A percentile compares a stretch with the other conserved stretches of the same genome.
phyloP scores from a whole-genome alignment of 2,329 filamentous ascomycete genomes.

The Simplicillium sp. region DNA sequence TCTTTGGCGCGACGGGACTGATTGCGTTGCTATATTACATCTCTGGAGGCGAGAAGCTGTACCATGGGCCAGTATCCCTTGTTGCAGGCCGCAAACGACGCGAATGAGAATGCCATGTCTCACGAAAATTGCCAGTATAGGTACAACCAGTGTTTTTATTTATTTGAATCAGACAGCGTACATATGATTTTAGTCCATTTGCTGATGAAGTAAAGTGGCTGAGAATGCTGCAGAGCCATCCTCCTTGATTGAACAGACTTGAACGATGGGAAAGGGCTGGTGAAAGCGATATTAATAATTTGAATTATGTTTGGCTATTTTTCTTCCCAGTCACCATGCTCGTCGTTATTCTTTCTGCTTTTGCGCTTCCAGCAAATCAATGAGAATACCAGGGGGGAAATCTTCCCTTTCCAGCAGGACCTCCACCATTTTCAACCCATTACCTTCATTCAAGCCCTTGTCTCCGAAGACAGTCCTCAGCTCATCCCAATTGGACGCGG shows the following conservation, averaged over 20 bases:
- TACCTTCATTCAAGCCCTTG: conserved; percentile 43
- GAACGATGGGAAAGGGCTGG: too few relatives aligned
- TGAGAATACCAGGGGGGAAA: conserved; percentile 14
- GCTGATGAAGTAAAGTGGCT: too few relatives aligned
- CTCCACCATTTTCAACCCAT: conserved; percentile 22
- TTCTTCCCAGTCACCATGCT: too few relatives aligned
- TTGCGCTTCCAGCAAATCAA: conserved; percentile 8
- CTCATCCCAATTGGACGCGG: conserved; percentile 60
- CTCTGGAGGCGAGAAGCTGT: conserved; percentile 2
- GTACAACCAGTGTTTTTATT: neutral
- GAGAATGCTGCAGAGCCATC: too few relatives aligned
- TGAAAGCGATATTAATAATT: neutral
- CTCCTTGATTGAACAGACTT: too few relatives aligned
- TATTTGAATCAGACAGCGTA: neutral
- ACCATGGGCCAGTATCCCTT: conserved; percentile 8
- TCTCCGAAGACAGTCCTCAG: conserved; percentile 57
- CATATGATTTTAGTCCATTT: too few relatives aligned
- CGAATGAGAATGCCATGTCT: neutral
- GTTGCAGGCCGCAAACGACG: conserved; percentile 5
- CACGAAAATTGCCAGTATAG: too few relatives aligned
- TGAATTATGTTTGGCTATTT: neutral
- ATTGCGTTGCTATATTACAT: conserved; percentile 6
- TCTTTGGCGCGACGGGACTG: conserved; percentile 5
- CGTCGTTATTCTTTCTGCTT: conserved; percentile 4
- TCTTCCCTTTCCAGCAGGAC: conserved; percentile 21